Percentiles rank a stretch among this genome's conserved stretches.
Conservation (phyloP, 805 yeast genomes). For the Suhomyces faveliae region DNA sequence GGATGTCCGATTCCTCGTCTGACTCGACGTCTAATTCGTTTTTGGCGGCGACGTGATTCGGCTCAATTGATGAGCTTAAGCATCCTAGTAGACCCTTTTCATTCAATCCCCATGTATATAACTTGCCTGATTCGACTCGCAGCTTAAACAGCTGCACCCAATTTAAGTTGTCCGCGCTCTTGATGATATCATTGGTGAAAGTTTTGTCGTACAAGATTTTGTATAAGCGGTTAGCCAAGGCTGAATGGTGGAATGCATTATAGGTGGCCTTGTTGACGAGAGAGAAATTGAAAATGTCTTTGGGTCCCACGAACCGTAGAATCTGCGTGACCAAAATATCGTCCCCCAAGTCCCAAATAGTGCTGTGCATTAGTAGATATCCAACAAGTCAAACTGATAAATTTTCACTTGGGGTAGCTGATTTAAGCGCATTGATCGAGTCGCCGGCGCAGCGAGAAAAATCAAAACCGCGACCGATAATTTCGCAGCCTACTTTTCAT, state of each 20-base stretch:
- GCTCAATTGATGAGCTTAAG: slow-evolving; percentile 24
- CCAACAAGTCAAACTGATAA: too few species aligned
- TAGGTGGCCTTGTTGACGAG: slow-evolving; percentile 27
- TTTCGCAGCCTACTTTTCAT: too few species aligned
- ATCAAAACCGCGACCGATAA: too few species aligned
- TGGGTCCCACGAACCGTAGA: slow-evolving; percentile 29
- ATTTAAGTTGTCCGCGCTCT: slow-evolving; percentile 27
- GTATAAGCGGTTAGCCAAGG: slow-evolving; percentile 28
- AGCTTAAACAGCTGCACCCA: slow-evolving; percentile 51
- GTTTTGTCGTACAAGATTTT: slow-evolving; percentile 42
- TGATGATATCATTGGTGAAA: slow-evolving; percentile 34
- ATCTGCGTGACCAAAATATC: slow-evolving; percentile 42
- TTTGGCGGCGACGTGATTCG: slow-evolving; percentile 15
- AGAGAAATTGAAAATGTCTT: slow-evolving; percentile 42
- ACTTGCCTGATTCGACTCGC: slow-evolving; percentile 28
- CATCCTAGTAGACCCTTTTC: slow-evolving; percentile 49
- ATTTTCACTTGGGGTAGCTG: background rate
- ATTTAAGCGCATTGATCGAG: too few species aligned
- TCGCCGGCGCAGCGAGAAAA: too few species aligned
- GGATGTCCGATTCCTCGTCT: slow-evolving; percentile 27
- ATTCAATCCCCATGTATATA: slow-evolving; percentile 53
- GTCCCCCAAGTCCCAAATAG: slow-evolving; percentile 30
- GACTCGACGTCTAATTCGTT: too few species aligned
- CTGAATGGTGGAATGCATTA: slow-evolving; percentile 30
- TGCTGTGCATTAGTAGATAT: background rate